A percentile compares a stretch with the other conserved stretches of the same genome.
Evolutionary conservation across 257 asterid species (phyloP).

Genomic region (Nicotiana noctiflora): DNA sequence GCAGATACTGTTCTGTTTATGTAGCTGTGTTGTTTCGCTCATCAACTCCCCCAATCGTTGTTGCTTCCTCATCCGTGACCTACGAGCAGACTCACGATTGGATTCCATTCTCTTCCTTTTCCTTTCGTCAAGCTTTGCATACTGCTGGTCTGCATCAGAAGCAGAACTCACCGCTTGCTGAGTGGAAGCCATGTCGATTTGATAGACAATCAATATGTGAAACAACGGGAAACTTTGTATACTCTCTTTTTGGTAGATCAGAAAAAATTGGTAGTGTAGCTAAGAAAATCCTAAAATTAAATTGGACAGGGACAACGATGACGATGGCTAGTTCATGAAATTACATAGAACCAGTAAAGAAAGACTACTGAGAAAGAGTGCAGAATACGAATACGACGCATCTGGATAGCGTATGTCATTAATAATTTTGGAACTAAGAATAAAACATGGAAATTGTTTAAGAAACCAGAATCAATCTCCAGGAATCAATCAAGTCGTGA

Average conservation of each 20-base stretch:
- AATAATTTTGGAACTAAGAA: conserved; percentile 7
- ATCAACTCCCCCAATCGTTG: conserved; percentile 49
- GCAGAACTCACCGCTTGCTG: conserved; percentile 35
- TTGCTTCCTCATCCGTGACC: conserved; percentile 75
- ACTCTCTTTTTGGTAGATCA: background rate
- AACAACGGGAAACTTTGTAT: background rate
- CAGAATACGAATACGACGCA: conserved; percentile 61
- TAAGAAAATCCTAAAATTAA: background rate
- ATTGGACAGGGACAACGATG: background rate
- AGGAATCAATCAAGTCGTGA: too few relatives aligned
- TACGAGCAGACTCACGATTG: conserved; percentile 73
- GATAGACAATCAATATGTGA: background rate
- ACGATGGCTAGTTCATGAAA: conserved; percentile 49
- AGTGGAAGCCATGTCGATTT: conserved; percentile 27
- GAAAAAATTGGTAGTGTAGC: background rate
- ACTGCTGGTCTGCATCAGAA: conserved; percentile 32
- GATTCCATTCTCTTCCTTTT: conserved; percentile 79
- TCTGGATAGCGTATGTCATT: conserved; percentile 30
- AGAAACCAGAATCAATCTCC: background rate
- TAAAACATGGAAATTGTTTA: background rate
- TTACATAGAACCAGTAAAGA: conserved; percentile 80
- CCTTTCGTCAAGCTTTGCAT: conserved; percentile 41
- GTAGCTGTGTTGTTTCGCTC: conserved; percentile 34
- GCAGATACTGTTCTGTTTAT: conserved; percentile 46
- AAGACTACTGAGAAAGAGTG: conserved; percentile 92